Evolutionary conservation across 1,139 yeast genomes (phyloP), one percentile per base, ranked within the genome.

Genomic region (Starmera stellimalicola): DNA sequence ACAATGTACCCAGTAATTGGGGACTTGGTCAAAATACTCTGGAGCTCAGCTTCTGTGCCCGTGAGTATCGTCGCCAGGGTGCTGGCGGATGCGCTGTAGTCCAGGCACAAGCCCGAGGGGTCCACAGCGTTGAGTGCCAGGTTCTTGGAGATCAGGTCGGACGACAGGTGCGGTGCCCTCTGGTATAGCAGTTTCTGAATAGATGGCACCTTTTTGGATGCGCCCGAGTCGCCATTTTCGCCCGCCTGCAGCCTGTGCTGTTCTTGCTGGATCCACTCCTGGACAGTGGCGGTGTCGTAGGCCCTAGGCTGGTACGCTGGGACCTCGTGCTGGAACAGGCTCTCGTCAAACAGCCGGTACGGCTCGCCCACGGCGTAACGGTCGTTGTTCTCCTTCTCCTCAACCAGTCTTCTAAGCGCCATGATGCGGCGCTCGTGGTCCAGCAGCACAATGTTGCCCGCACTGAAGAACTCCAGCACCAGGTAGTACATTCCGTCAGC

Each of bases 391-490:
- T 75, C 78, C 49, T 77, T 74, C 37, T 82, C 94, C 29, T 73
- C 72, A 3, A 85, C 95, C 25, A 79, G 63, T 56, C 96, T 72
- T 54, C 81, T 88, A 24, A 88, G 60, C 0, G 93, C 67, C 48
- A 87, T 48, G 32, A 87, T 87, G 50, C 71, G 77, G 43, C 65
- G 58, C 20, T 78, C 68, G 25, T 74, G 70, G 52, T 88, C 94
- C 42, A 88, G 63, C 17, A 91, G 63, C 20, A 91, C 62, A 38
- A 91, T 73, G 51, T 91, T 91, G 25, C 98, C 98, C 3, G 95
- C 95, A 51, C 95, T 84, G 61, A 87, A 88, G 48, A 91, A 88
- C 52, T 91, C 98, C 39, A 91, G 59, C 0, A 84, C 95, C 44
- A 88, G 62, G 49, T 82, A 80, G 55, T 62, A 83, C 36, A 74